These are phyloP conservation scores for Lasiodiplodia sp. DNA, from an alignment of 2,329 filamentous ascomycete genomes.

Conservation along the genomic window DNA sequence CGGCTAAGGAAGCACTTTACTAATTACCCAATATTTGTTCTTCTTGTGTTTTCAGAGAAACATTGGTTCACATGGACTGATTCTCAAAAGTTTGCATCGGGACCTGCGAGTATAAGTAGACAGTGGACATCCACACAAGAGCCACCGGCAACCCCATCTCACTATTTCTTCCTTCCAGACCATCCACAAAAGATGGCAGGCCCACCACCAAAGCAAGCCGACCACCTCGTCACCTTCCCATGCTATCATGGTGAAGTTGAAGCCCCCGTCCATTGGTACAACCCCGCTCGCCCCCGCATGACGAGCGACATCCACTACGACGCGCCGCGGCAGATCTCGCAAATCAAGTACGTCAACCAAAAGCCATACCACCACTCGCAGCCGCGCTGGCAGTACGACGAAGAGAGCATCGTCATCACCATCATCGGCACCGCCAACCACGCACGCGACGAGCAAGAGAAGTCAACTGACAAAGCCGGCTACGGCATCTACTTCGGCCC, in stretches of 20 bases:
- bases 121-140: no score
- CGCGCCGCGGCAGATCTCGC: not conserved
- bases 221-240: not conserved
- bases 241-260: not conserved
- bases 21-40: no score
- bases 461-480: not conserved
- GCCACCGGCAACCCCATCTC: no score
- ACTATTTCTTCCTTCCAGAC: not conserved
- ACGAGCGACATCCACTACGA: not conserved
- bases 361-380: not conserved
- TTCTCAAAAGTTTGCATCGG: no score
- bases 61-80: no score
- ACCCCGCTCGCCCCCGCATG: not conserved
- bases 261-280: not conserved
- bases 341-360: not conserved
- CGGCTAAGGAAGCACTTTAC: no score
- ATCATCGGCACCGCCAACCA: not conserved
- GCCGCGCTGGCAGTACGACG: not conserved
- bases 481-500: not conserved
- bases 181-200: not conserved
- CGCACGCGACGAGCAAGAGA: no score
- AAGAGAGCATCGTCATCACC: not conserved
- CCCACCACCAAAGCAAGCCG: not conserved
- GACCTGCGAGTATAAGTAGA: no score
- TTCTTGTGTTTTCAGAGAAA: no score